phyloP scores from a whole-genome alignment of 2,329 filamentous ascomycete genomes.

The Exserohilum rostratum region DNA sequence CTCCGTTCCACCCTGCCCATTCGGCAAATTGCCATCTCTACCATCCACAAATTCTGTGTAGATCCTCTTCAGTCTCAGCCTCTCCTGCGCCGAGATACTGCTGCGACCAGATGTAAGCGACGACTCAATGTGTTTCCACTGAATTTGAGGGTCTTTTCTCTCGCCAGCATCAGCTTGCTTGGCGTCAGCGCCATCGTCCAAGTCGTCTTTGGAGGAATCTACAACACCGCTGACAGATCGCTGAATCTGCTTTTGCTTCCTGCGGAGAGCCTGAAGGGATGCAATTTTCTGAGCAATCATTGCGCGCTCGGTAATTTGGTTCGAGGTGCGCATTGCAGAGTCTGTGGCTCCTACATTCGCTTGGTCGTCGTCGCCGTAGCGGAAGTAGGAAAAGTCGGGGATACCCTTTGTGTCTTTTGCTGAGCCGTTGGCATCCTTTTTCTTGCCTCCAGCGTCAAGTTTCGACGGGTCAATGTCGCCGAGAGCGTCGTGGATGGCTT shows the following conservation, averaged over 20 bases:
- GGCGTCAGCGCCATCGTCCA: slow-evolving; percentile 11
- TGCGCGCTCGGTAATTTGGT: slow-evolving; percentile 74
- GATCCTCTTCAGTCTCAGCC: slow-evolving; percentile 74
- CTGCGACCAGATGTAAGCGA: slow-evolving; percentile 78
- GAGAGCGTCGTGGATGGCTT: slow-evolving; percentile 93
- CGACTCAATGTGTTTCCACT: slow-evolving; percentile 81
- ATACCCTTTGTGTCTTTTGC: slow-evolving; percentile 32
- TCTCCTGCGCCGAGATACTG: slow-evolving; percentile 82
- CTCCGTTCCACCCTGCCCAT: slow-evolving; percentile 88
- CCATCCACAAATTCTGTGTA: slow-evolving; percentile 93
- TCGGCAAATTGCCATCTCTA: slow-evolving; percentile 92
- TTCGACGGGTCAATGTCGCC: slow-evolving; percentile 58
- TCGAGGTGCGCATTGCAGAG: slow-evolving; percentile 51
- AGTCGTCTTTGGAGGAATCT: slow-evolving; percentile 22
- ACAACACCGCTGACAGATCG: slow-evolving; percentile 16
- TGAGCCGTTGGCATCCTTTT: slow-evolving; percentile 24
- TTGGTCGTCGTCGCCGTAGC: slow-evolving; percentile 67
- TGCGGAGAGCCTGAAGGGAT: slow-evolving; percentile 74
- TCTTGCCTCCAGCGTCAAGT: slow-evolving; percentile 35
- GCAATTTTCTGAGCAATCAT: slow-evolving; percentile 82
- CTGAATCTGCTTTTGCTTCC: slow-evolving; percentile 62
- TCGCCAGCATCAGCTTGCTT: slow-evolving; percentile 46
- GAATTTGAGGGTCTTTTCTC: slow-evolving; percentile 75
- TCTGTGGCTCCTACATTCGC: slow-evolving; percentile 41
- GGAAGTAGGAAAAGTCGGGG: slow-evolving; percentile 68